Conservation (phyloP, 495 filamentous ascomycete genomes). For the Chaetomium cochliodes region DNA sequence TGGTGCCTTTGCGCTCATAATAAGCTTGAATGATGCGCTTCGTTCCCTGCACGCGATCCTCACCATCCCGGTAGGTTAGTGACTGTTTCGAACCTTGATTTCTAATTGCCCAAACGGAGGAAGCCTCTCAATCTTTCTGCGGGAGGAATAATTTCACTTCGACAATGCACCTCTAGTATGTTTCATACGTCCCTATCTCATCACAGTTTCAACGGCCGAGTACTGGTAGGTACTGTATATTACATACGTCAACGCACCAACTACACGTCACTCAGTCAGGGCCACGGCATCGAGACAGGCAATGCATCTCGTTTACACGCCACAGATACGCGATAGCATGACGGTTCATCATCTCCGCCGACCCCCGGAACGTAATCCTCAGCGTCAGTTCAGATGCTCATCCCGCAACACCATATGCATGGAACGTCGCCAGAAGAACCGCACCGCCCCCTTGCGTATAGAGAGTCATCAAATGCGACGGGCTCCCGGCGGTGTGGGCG, state of each 20-base stretch:
- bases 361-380: neutral
- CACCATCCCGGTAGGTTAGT: neutral
- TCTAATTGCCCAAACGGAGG: constrained; percentile 16
- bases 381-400: neutral
- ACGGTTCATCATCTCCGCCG: constrained; percentile 5
- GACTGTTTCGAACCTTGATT: constrained; percentile 3
- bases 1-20: constrained; percentile 5
- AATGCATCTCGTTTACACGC: constrained; percentile 17
- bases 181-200: constrained; percentile 5
- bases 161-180: constrained; percentile 17
- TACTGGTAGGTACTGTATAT: neutral
- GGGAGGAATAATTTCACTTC: constrained; percentile 12
- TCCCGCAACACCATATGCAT: neutral
- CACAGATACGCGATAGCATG: constrained; percentile 1
- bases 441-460: constrained; percentile 12
- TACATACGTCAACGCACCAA: neutral
- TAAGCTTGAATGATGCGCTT: constrained; percentile 9
- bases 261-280: no score
- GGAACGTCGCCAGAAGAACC: constrained; percentile 4
- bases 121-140: constrained; percentile 2
- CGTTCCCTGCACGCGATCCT: constrained; percentile 10
- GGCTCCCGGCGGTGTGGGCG: constrained; percentile 14
- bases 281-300: neutral
- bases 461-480: constrained; percentile 7
- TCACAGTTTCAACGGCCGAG: neutral